A percentile compares a stretch with the other conserved stretches of the same genome.
phyloP scores from a whole-genome alignment of 306 rosid species.

The Acacia confusa region DNA sequence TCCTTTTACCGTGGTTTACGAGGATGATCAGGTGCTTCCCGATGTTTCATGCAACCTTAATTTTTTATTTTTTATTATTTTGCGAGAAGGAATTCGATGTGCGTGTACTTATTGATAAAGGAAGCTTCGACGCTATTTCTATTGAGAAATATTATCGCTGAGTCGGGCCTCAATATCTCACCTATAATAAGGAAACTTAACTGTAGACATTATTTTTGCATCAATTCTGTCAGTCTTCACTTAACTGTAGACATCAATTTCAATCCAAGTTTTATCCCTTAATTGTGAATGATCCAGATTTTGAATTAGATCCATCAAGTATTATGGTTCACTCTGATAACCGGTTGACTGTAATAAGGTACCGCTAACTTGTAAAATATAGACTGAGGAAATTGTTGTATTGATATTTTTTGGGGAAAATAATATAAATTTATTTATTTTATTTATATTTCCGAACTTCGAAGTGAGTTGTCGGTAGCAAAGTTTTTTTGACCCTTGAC shows the following conservation, averaged over 20 bases:
- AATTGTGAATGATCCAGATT: neutral
- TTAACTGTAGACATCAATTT: neutral
- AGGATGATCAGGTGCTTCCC: conserved; percentile 74
- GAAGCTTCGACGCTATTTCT: neutral
- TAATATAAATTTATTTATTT: too few species aligned
- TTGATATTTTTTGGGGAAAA: too few species aligned
- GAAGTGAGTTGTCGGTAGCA: too few species aligned
- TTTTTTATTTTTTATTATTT: neutral
- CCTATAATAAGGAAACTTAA: neutral
- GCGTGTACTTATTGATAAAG: neutral
- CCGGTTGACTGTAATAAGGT: neutral
- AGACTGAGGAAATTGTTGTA: too few species aligned
- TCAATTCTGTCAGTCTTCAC: too few species aligned
- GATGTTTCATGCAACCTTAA: neutral
- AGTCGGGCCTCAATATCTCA: neutral
- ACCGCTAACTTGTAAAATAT: neutral
- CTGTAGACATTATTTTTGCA: too few species aligned
- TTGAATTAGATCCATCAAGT: neutral
- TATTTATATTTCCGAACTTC: too few species aligned
- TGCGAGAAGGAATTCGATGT: neutral
- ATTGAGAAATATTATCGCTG: neutral
- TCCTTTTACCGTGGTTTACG: conserved; percentile 71
- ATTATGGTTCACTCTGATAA: neutral
- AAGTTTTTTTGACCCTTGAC: too few species aligned
- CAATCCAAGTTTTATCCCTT: too few species aligned